Percentiles rank a stretch among this genome's conserved stretches.
These are phyloP conservation scores for Paramecium sonneborni DNA, from an alignment of 73 alveolate species.

Conservation along the genomic window DNA sequence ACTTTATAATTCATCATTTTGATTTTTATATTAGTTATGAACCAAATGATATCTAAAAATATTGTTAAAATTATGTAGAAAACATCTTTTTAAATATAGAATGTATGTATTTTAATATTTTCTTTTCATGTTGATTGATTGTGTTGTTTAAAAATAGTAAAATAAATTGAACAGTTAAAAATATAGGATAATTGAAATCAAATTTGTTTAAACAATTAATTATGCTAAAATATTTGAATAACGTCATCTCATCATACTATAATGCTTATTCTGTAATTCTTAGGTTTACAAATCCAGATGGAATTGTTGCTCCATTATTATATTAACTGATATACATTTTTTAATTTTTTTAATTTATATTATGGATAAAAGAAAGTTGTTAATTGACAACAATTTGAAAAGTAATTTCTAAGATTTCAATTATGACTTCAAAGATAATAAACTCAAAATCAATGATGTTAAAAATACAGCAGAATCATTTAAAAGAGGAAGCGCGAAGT, in stretches of 20 bases:
- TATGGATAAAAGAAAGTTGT: background rate
- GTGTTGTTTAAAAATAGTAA: background rate
- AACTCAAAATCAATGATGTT: background rate
- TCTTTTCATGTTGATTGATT: background rate
- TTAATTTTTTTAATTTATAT: background rate
- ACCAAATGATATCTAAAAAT: background rate
- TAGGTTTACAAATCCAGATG: background rate
- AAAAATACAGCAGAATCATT: background rate
- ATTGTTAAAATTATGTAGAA: background rate
- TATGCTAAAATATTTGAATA: background rate
- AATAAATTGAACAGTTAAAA: background rate
- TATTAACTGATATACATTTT: background rate
- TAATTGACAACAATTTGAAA: background rate
- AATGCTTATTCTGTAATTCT: conserved; percentile 5
- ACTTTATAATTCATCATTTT: background rate
- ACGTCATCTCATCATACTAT: background rate
- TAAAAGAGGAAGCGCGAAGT: background rate
- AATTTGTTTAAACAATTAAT: conserved; percentile 44
- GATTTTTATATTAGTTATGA: background rate
- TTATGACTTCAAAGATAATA: background rate
- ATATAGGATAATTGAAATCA: conserved; percentile 19
- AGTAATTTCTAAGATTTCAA: background rate
- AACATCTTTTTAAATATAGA: background rate
- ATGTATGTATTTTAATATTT: background rate
- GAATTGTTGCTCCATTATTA: conserved; percentile 8